A percentile compares a stretch with the other conserved stretches of the same genome.
Evolutionary conservation across 2,329 filamentous ascomycete species (phyloP).

Genomic region (Pestalotiopsis sp.): DNA sequence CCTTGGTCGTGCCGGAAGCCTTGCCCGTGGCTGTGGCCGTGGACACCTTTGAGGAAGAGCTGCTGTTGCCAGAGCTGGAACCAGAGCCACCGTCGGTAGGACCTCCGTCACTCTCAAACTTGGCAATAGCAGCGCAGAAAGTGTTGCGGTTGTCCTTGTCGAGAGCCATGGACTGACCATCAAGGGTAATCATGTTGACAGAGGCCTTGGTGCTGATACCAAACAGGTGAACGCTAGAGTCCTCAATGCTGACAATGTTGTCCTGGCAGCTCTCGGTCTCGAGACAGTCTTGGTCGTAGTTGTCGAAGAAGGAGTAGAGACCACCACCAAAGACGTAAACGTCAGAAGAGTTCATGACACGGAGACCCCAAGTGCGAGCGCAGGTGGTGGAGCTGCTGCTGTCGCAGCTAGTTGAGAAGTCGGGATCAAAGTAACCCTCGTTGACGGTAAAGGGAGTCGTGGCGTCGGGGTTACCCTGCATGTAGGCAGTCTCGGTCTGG

Average conservation of each 20-base stretch:
- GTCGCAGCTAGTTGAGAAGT: constrained; percentile 63
- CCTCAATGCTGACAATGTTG: constrained; percentile 75
- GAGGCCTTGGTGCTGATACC: constrained; percentile 76
- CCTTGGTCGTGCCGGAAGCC: not conserved
- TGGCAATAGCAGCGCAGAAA: constrained; percentile 64
- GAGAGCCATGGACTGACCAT: constrained; percentile 55
- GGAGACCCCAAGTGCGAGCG: constrained; percentile 77
- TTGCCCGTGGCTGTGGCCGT: constrained; percentile 1
- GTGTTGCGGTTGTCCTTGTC: constrained; percentile 67
- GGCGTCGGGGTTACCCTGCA: constrained; percentile 80
- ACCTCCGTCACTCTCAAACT: constrained; percentile 41
- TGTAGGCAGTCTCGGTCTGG: constrained; percentile 89
- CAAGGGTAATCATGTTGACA: constrained; percentile 70
- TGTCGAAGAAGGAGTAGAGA: constrained; percentile 82
- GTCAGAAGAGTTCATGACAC: constrained; percentile 67
- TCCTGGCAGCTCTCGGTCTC: constrained; percentile 71
- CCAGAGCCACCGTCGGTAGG: constrained; percentile 9
- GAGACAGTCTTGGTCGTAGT: constrained; percentile 75
- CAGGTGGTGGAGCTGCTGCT: constrained; percentile 46
- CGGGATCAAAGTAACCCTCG: constrained; percentile 64
- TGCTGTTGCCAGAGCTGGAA: not conserved
- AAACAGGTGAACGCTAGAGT: constrained; percentile 64
- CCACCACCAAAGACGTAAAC: constrained; percentile 73
- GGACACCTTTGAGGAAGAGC: not conserved
- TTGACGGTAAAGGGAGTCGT: constrained; percentile 65